Conservation (phyloP, 1,284 basidiomycete genomes). For the Fomitopsis pinicola region DNA sequence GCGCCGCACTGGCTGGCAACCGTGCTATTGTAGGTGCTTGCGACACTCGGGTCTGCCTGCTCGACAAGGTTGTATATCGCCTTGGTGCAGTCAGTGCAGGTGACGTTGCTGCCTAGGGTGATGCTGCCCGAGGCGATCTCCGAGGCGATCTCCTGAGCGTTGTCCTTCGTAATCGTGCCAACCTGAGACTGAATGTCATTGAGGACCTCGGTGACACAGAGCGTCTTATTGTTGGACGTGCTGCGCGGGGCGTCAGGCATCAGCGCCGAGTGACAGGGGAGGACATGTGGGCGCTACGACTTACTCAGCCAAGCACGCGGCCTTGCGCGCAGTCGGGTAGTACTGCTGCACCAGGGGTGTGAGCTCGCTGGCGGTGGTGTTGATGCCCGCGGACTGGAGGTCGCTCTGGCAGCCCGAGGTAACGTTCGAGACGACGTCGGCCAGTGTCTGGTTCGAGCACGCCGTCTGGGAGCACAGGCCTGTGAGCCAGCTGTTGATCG, state of each 20-base stretch:
- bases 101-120: conserved; percentile 38
- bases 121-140: conserved; percentile 17
- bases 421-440: conserved; percentile 42
- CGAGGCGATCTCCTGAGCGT: conserved; percentile 22
- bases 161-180: conserved; percentile 32
- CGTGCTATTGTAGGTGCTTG: conserved; percentile 24
- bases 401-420: conserved; percentile 50
- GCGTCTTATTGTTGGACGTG: conserved; percentile 35
- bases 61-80: conserved; percentile 44
- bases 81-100: conserved; percentile 55
- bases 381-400: conserved; percentile 32
- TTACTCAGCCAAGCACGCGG: conserved; percentile 55
- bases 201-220: conserved; percentile 51
- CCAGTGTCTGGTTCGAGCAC: conserved; percentile 56
- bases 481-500: conserved; percentile 54
- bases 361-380: conserved; percentile 22
- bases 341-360: conserved; percentile 36
- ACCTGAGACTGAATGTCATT: conserved; percentile 39
- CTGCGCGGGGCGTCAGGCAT: conserved; percentile 18
- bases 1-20: conserved; percentile 44
- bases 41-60: conserved; percentile 31
- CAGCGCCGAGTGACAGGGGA: neutral
- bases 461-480: conserved; percentile 47
- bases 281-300: conserved; percentile 19
- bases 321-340: conserved; percentile 48